These are phyloP conservation scores for Aspergillus sp. DNA, from an alignment of 2,329 filamentous ascomycete genomes.

Conservation along the genomic window DNA sequence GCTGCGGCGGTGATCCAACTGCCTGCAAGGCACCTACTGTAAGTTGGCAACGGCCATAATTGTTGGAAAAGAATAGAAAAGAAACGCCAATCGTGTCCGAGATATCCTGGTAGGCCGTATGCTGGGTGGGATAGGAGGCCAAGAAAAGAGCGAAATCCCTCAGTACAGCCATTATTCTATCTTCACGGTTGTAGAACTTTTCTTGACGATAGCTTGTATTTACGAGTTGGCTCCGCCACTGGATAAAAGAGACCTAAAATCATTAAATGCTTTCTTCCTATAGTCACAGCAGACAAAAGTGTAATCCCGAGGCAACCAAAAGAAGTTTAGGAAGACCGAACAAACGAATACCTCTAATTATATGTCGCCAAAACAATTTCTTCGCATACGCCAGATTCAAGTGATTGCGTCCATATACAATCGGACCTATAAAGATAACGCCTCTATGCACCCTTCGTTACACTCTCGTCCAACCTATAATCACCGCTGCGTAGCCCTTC, in stretches of 20 bases:
- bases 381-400: neutral
- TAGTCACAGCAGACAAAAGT: neutral
- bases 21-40: too few relatives aligned
- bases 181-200: neutral
- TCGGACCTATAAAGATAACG: conserved; percentile 11
- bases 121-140: too few relatives aligned
- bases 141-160: neutral
- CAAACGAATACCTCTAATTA: neutral
- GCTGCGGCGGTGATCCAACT: too few relatives aligned
- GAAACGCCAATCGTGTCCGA: too few relatives aligned
- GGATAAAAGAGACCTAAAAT: neutral
- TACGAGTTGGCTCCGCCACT: neutral
- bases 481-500: conserved; percentile 57
- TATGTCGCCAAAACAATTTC: neutral
- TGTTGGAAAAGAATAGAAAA: too few relatives aligned
- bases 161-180: neutral
- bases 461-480: conserved; percentile 51
- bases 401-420: neutral
- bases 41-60: too few relatives aligned
- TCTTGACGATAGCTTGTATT: neutral
- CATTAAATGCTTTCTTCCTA: neutral
- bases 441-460: conserved; percentile 30
- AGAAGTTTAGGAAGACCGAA: neutral
- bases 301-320: neutral
- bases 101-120: too few relatives aligned